Conservation (phyloP, 2,329 filamentous ascomycete species). For the Fusarium gaditjirri region DNA sequence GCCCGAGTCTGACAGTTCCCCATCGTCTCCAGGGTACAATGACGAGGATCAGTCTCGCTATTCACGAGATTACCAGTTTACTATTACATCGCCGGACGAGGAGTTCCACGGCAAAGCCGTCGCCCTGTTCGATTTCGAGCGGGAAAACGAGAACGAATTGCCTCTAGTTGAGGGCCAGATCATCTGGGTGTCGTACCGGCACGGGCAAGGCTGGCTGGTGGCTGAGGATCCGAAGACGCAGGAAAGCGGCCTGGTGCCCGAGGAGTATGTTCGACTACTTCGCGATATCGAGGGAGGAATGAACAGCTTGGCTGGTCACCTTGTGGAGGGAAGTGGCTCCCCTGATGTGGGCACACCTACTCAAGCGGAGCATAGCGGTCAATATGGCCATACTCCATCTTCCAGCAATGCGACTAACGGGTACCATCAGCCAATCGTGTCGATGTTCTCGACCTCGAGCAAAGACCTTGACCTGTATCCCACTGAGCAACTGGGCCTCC, state of each 20-base stretch:
- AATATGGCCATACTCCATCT: slow-evolving; percentile 60
- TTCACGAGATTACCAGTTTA: slow-evolving; percentile 93
- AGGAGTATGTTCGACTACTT: slow-evolving; percentile 93
- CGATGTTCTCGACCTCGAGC: slow-evolving; percentile 76
- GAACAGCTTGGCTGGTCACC: slow-evolving; percentile 74
- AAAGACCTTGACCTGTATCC: slow-evolving; percentile 76
- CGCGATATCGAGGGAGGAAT: slow-evolving; percentile 93
- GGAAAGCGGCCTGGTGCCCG: slow-evolving; percentile 93
- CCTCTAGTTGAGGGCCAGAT: slow-evolving; percentile 94
- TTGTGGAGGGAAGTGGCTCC: slow-evolving; percentile 62
- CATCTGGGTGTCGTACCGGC: slow-evolving; percentile 94
- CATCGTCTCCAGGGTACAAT: slow-evolving; percentile 67
- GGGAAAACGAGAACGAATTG: slow-evolving; percentile 96
- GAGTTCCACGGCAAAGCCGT: slow-evolving; percentile 98
- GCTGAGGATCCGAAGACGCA: slow-evolving; percentile 94
- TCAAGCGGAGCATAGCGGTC: slow-evolving; percentile 64
- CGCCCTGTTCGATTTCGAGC: slow-evolving; percentile 92
- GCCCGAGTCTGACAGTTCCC: slow-evolving; percentile 66
- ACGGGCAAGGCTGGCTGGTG: slow-evolving; percentile 97
- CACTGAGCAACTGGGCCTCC: slow-evolving; percentile 70
- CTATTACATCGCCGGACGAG: slow-evolving; percentile 93
- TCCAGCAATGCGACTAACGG: slow-evolving; percentile 64
- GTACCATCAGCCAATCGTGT: slow-evolving; percentile 75
- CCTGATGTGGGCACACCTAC: slow-evolving; percentile 70
- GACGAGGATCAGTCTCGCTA: slow-evolving; percentile 80